A percentile compares a stretch with the other conserved stretches of the same genome.
These are phyloP conservation scores for Aspergillus arachidicola DNA, from an alignment of 2,329 filamentous ascomycete genomes.

Conservation along the genomic window DNA sequence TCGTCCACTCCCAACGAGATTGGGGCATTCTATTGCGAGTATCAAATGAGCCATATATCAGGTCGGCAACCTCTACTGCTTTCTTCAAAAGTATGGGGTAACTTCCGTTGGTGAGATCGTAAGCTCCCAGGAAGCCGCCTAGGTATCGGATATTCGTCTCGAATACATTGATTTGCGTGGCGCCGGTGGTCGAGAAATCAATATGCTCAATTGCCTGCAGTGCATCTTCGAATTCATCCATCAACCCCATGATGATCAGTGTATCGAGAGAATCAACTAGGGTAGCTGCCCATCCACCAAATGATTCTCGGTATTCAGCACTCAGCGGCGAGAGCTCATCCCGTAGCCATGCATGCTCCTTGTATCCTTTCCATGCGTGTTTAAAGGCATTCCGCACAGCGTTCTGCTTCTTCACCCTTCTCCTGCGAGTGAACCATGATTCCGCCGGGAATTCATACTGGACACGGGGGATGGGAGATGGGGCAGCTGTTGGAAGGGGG, in stretches of 20 bases:
- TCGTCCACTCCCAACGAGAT: constrained; percentile 77
- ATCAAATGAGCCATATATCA: constrained; percentile 82
- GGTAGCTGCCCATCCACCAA: constrained; percentile 89
- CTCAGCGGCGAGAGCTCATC: constrained; percentile 82
- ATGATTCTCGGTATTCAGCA: constrained; percentile 72
- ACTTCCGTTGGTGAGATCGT: constrained; percentile 76
- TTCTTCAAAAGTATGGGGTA: constrained; percentile 74
- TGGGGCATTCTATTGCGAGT: constrained; percentile 93
- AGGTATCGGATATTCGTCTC: constrained; percentile 92
- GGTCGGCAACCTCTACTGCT: constrained; percentile 77
- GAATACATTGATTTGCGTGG: constrained; percentile 77
- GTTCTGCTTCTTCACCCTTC: constrained; percentile 65
- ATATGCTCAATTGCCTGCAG: constrained; percentile 70
- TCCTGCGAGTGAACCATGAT: constrained; percentile 58
- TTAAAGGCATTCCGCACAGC: constrained; percentile 74
- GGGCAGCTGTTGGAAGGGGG: constrained; percentile 69
- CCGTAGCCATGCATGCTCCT: constrained; percentile 75
- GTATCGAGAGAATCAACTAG: constrained; percentile 82
- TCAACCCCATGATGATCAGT: constrained; percentile 80
- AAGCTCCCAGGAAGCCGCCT: constrained; percentile 81
- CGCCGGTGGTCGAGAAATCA: constrained; percentile 75
- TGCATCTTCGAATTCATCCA: constrained; percentile 77
- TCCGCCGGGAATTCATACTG: constrained; percentile 73
- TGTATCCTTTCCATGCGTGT: constrained; percentile 83
- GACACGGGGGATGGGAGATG: constrained; percentile 72